These are phyloP conservation scores for Metschnikowia kunwiensis DNA, from an alignment of 805 yeast species.

Conservation along the genomic window DNA sequence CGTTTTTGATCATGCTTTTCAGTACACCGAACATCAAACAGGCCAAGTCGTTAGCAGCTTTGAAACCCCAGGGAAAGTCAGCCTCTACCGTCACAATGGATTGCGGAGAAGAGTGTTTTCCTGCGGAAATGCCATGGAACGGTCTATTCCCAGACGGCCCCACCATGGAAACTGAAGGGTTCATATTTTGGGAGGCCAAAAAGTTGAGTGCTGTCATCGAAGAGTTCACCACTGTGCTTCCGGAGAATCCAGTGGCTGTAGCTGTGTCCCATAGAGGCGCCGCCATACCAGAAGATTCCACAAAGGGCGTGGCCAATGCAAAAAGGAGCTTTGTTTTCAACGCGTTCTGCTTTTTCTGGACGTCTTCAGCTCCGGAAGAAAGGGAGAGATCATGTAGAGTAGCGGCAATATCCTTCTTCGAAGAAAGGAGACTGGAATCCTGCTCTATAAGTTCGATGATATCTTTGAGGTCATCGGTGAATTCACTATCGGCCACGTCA, in stretches of 20 bases:
- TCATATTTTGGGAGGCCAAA: slow-evolving; percentile 10
- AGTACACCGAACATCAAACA: slow-evolving; percentile 83
- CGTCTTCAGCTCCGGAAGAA: slow-evolving; percentile 31
- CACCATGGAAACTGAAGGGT: slow-evolving; percentile 16
- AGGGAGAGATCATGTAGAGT: slow-evolving; percentile 58
- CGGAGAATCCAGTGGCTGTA: slow-evolving; percentile 4
- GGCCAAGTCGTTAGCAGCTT: slow-evolving; percentile 86
- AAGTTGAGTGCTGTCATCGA: slow-evolving; percentile 32
- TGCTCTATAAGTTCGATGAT: slow-evolving; percentile 48
- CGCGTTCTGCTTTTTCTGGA: slow-evolving; percentile 36
- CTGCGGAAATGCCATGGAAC: slow-evolving; percentile 63
- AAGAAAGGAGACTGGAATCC: slow-evolving; percentile 27
- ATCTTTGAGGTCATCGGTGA: slow-evolving; percentile 45
- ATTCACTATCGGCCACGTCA: slow-evolving; percentile 16
- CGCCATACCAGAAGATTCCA: slow-evolving; percentile 38
- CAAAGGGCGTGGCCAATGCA: slow-evolving; percentile 68
- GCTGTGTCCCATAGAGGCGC: slow-evolving; percentile 19
- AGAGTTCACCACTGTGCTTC: slow-evolving; percentile 23
- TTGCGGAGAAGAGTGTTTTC: slow-evolving; percentile 71
- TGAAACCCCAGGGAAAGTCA: slow-evolving; percentile 73
- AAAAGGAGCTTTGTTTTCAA: slow-evolving; percentile 49
- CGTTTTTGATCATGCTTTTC: slow-evolving; percentile 54
- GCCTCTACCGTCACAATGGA: slow-evolving; percentile 80
- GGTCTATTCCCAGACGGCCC: slow-evolving; percentile 38
- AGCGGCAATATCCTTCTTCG: slow-evolving; percentile 44